These are phyloP conservation scores for Rostrohypoxylon terebratum DNA, from an alignment of 495 filamentous ascomycete species.

Conservation along the genomic window DNA sequence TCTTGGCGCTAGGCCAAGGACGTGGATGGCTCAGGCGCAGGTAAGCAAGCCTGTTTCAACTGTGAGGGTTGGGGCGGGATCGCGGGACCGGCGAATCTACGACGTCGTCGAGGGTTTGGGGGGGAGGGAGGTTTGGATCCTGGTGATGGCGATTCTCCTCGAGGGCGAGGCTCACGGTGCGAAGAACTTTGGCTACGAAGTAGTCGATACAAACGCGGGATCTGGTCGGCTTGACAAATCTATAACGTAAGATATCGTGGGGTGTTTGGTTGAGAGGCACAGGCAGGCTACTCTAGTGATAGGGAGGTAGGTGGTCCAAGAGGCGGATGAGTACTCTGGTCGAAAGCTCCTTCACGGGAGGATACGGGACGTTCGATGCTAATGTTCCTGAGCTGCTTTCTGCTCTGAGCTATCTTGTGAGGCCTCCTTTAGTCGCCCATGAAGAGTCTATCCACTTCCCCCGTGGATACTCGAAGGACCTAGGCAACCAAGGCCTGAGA, in stretches of 20 bases:
- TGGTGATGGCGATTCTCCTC: slow-evolving; percentile 1
- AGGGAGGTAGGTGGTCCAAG: background rate
- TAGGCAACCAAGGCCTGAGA: background rate
- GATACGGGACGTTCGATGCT: background rate
- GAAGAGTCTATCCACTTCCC: too few relatives aligned
- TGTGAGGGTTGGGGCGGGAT: slow-evolving; percentile 10
- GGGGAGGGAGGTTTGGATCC: background rate
- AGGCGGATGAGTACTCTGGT: background rate
- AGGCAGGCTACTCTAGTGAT: background rate
- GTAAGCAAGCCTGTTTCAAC: background rate
- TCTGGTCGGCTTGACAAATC: background rate
- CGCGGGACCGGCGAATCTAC: slow-evolving; percentile 16
- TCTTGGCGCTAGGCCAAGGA: slow-evolving; percentile 11
- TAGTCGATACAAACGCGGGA: slow-evolving; percentile 37
- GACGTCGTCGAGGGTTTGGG: background rate
- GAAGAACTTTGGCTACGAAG: slow-evolving; percentile 24
- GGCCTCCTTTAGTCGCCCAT: background rate
- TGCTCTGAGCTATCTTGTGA: background rate
- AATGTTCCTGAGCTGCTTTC: background rate
- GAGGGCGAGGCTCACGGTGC: slow-evolving; percentile 29
- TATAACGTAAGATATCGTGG: background rate
- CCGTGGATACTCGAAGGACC: background rate
- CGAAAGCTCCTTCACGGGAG: background rate
- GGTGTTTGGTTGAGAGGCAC: background rate
- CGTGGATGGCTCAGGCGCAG: background rate